Evolutionary conservation across 2,329 filamentous ascomycete genomes (phyloP).

Genomic region (Alternaria sp.): DNA sequence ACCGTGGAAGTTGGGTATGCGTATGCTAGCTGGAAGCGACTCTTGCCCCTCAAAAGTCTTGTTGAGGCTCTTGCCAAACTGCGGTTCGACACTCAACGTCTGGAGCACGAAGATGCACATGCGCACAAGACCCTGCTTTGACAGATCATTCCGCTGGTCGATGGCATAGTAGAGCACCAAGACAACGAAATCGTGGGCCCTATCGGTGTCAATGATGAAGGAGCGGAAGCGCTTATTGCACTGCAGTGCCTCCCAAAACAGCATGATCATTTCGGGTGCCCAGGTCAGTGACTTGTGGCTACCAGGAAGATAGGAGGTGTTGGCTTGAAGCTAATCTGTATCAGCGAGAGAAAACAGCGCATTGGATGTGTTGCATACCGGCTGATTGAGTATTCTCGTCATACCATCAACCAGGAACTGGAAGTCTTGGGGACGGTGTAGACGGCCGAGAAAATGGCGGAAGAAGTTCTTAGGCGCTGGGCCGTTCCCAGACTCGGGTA

Average conservation of each 20-base stretch:
- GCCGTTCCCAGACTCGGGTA: slow-evolving; percentile 74
- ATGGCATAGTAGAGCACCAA: slow-evolving; percentile 91
- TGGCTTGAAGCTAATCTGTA: slow-evolving; percentile 72
- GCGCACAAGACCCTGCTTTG: slow-evolving; percentile 88
- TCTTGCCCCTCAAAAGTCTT: slow-evolving; percentile 88
- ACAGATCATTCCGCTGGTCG: slow-evolving; percentile 82
- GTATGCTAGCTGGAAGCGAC: slow-evolving; percentile 79
- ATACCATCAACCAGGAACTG: slow-evolving; percentile 97
- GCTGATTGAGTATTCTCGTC: slow-evolving; percentile 89
- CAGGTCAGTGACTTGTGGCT: slow-evolving; percentile 81
- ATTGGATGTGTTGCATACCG: slow-evolving; percentile 52
- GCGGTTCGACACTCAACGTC: slow-evolving; percentile 89
- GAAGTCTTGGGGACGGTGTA: slow-evolving; percentile 95
- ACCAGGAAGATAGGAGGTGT: slow-evolving; percentile 85
- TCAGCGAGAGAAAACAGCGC: slow-evolving; percentile 24
- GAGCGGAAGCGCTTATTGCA: slow-evolving; percentile 97
- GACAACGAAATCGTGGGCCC: slow-evolving; percentile 90
- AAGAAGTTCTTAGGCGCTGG: slow-evolving; percentile 85
- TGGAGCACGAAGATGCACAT: slow-evolving; percentile 99
- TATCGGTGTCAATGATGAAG: slow-evolving; percentile 94
- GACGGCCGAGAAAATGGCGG: slow-evolving; percentile 85
- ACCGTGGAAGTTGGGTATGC: slow-evolving; percentile 82
- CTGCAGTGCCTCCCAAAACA: slow-evolving; percentile 97
- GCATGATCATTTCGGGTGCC: slow-evolving; percentile 93
- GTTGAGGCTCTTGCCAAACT: slow-evolving; percentile 89